Evolutionary conservation across 495 filamentous ascomycete species (phyloP).

Genomic region (Penicillium nucicola): DNA sequence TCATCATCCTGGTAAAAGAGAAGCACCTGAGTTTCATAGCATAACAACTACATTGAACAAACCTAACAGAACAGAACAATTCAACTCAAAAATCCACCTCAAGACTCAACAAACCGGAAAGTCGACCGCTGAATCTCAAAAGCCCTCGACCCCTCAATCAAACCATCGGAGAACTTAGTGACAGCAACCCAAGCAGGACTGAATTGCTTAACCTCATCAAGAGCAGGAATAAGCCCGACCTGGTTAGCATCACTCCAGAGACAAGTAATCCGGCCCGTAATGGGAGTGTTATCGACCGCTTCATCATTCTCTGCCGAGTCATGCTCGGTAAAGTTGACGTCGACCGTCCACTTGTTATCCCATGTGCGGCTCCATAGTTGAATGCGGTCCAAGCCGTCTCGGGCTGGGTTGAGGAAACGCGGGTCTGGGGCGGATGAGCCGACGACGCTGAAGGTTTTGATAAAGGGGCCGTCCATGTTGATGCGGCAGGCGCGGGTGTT

Average conservation of each 20-base stretch:
- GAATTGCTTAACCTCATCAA: conserved; percentile 76
- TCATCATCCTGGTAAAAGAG: no score
- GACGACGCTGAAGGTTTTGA: conserved; percentile 58
- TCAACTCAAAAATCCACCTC: neutral
- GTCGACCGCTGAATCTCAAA: conserved; percentile 43
- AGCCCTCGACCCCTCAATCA: conserved; percentile 70
- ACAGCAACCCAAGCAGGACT: conserved; percentile 74
- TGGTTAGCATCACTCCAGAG: conserved; percentile 85
- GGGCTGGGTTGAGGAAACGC: conserved; percentile 54
- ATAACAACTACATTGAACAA: no score
- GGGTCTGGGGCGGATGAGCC: conserved; percentile 48
- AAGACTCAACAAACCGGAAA: neutral
- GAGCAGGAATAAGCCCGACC: conserved; percentile 70
- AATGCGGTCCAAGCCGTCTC: conserved; percentile 52
- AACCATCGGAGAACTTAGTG: conserved; percentile 70
- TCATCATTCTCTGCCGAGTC: conserved; percentile 22
- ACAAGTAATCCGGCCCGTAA: conserved; percentile 73
- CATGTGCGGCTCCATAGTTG: conserved; percentile 74
- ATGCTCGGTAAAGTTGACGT: conserved; percentile 61
- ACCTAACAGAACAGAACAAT: no score
- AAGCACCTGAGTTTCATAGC: no score
- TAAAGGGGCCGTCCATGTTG: conserved; percentile 41
- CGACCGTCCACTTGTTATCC: conserved; percentile 71
- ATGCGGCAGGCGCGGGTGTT: conserved; percentile 67
- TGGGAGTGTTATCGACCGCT: conserved; percentile 26